A percentile compares a stretch with the other conserved stretches of the same genome.
Evolutionary conservation across 1,139 yeast genomes (phyloP).

Genomic region (Torulaspora pretoriensis): DNA sequence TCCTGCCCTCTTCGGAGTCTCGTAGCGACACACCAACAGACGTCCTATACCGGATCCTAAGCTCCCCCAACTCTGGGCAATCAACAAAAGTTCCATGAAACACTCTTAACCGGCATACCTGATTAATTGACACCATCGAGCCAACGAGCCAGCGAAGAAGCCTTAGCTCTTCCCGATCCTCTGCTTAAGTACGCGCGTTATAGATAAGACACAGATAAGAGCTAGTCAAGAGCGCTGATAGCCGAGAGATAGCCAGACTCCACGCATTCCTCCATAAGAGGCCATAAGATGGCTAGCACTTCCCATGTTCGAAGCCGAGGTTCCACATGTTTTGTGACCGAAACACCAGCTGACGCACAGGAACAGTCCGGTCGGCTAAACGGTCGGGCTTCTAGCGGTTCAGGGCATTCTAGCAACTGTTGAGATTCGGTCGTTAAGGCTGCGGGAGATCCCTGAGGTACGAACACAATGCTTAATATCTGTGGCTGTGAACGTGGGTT

Average conservation of each 20-base stretch:
- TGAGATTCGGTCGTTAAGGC: too few relatives aligned
- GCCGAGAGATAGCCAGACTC: not conserved
- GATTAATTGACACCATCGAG: not conserved
- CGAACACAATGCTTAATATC: not conserved
- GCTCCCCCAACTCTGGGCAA: constrained; percentile 45
- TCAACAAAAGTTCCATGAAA: constrained; percentile 57
- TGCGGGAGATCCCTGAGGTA: not conserved
- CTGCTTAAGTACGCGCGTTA: constrained; percentile 1
- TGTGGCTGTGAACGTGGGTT: not conserved
- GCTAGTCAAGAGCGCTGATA: not conserved
- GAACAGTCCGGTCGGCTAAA: too few relatives aligned
- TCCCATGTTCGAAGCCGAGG: too few relatives aligned
- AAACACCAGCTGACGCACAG: too few relatives aligned
- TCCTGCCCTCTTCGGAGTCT: constrained; percentile 20
- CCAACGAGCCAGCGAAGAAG: not conserved
- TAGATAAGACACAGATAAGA: not conserved
- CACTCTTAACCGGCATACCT: constrained; percentile 8
- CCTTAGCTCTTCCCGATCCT: not conserved
- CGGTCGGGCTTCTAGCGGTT: not conserved
- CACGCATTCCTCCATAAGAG: not conserved
- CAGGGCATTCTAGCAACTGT: not conserved
- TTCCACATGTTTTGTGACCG: too few relatives aligned
- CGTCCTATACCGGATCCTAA: constrained; percentile 48
- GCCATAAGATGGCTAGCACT: not conserved
- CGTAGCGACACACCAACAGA: constrained; percentile 47